Evolutionary conservation across 1,284 basidiomycete genomes (phyloP), one percentile per base, ranked within the genome.

Genomic region (Ceratobasidium papillatum): DNA sequence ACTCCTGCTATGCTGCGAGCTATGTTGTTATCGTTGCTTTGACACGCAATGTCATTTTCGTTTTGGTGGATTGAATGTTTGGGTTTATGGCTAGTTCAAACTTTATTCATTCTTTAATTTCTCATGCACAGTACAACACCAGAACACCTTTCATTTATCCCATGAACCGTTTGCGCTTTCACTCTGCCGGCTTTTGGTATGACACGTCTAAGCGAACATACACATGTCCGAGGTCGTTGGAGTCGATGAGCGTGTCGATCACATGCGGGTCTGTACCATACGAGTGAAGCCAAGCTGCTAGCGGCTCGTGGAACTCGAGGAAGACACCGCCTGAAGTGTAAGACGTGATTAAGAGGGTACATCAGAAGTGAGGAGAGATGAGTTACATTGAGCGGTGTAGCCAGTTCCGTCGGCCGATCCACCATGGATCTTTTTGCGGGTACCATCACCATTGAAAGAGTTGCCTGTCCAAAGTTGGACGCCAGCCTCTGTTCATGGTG

Each of bases 381-480:
- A n/a, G n/a, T n/a, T 80, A 90, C 90, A 86, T 62, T 85, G 86
- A 14, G 86, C 83, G 38, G 82, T 82, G 79, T 92, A 93, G 11
- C 89, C 87, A 77, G 90, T 88, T 0, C 88, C 88, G n/a, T 82
- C 78, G 36, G 83, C 86, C 64, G 81, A 81, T n/a, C 84, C 82
- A 27, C 91, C 90, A 78, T 93, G 91, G 47, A 91, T 90, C 80
- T 87, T 88, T 84, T 93, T 92, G 62, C 88, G 85, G 47, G 88
- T 86, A 32, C 86, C 88, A 43, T 82, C 84, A 12, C 80, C 80
- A 63, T 84, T 80, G 12, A 88, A 82, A 61, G 86, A 82, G 74
- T 86, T 87, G 79, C 89, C 88, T 2, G 89, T 86, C 80, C 92
- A 93, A 79, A 91, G 89, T 86, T 92, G 91, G 49, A 90, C 85